Percentiles rank a stretch among this genome's conserved stretches.
These are phyloP conservation scores for Puccinia coronata DNA, from an alignment of 1,284 basidiomycete genomes.

Conservation along the genomic window DNA sequence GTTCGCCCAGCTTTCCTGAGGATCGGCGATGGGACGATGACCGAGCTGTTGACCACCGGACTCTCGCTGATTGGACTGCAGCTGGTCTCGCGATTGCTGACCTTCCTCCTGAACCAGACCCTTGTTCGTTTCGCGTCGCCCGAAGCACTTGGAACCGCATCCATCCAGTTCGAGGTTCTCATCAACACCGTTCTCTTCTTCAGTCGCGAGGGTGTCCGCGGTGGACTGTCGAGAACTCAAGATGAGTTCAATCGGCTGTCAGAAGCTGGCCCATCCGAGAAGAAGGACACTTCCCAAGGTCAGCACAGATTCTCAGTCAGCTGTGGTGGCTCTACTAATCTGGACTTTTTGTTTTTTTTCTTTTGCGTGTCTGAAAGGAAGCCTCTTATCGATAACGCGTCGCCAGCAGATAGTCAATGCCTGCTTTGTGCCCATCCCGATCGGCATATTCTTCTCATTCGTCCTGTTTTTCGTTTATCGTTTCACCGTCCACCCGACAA, in stretches of 20 bases:
- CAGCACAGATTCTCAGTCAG: background rate
- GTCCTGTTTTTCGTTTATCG: conserved; percentile 64
- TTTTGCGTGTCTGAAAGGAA: conserved; percentile 51
- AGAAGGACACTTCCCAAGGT: background rate
- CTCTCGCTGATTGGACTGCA: conserved; percentile 84
- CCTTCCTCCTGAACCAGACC: conserved; percentile 83
- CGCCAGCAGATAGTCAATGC: conserved; percentile 61
- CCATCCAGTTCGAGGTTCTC: conserved; percentile 81
- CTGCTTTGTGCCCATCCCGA: conserved; percentile 65
- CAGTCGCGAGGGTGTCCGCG: conserved; percentile 84
- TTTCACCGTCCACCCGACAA: conserved; percentile 62
- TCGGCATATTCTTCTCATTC: conserved; percentile 66
- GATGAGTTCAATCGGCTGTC: conserved; percentile 54
- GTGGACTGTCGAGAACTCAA: conserved; percentile 66
- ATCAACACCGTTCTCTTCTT: conserved; percentile 88
- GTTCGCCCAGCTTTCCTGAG: too few species aligned
- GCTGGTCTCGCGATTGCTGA: conserved; percentile 76
- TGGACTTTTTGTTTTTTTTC: background rate
- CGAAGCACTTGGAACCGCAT: conserved; percentile 78
- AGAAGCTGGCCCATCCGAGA: background rate
- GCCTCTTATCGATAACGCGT: conserved; percentile 50
- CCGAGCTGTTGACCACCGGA: conserved; percentile 62
- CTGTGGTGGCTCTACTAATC: background rate
- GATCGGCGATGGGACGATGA: background rate
- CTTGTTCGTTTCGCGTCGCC: conserved; percentile 82